A percentile compares a stretch with the other conserved stretches of the same genome.
Conservation (phyloP, 371 early-diverging fungal species). For the Zychaea mexicana region DNA sequence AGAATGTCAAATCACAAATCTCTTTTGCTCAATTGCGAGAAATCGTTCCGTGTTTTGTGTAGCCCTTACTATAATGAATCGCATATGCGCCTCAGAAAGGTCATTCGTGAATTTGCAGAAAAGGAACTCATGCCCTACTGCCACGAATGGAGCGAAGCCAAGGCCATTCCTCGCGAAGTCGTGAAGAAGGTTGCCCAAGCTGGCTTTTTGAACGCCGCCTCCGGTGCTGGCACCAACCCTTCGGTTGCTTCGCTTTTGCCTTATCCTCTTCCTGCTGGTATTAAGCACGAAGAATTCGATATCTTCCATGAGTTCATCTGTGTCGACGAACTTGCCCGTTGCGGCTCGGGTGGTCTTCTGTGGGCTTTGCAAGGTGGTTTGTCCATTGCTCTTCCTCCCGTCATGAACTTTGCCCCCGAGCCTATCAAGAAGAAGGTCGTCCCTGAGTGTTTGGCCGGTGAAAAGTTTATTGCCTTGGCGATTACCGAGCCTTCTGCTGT, state of each 20-base stretch:
- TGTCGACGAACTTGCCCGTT: slow-evolving; percentile 80
- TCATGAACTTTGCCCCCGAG: slow-evolving; percentile 73
- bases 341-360: slow-evolving; percentile 83
- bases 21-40: no score
- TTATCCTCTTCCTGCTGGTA: slow-evolving; percentile 46
- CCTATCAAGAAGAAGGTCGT: slow-evolving; percentile 73
- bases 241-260: slow-evolving; percentile 19
- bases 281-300: slow-evolving; percentile 66
- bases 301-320: slow-evolving; percentile 82
- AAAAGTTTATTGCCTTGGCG: slow-evolving; percentile 79
- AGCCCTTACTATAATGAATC: slow-evolving; percentile 80
- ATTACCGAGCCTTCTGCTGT: slow-evolving; percentile 69
- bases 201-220: slow-evolving; percentile 65
- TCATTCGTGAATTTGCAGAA: slow-evolving; percentile 74
- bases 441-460: slow-evolving; percentile 70
- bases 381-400: slow-evolving; percentile 72
- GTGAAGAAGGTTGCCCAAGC: slow-evolving; percentile 70
- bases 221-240: slow-evolving; percentile 58
- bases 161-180: slow-evolving; percentile 69
- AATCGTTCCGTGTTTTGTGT: slow-evolving; percentile 3
- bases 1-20: background rate
- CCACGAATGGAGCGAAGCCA: slow-evolving; percentile 88
- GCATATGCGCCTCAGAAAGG: slow-evolving; percentile 71
- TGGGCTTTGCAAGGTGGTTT: slow-evolving; percentile 84
- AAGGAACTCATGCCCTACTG: slow-evolving; percentile 80